Conservation (phyloP, 2,329 filamentous ascomycete species). For the Diaporthe vexans region DNA sequence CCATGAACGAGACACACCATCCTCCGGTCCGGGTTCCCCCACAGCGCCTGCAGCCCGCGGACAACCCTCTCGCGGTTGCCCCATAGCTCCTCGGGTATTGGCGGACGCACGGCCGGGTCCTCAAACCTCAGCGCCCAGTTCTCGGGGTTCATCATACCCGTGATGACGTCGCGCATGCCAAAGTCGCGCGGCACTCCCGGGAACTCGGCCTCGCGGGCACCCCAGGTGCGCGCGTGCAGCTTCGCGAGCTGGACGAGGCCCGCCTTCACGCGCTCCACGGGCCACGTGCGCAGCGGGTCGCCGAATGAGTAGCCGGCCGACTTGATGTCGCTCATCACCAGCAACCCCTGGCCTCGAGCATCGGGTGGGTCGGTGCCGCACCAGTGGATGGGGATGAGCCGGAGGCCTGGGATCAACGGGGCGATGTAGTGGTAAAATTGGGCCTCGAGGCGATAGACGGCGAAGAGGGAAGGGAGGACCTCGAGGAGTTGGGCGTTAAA, state of each 20-base stretch:
- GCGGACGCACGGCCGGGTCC: conserved; percentile 38
- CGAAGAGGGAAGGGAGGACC: conserved; percentile 31
- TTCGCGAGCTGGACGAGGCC: conserved; percentile 57
- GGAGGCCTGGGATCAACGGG: conserved; percentile 45
- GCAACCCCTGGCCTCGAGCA: conserved; percentile 36
- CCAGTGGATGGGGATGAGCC: conserved; percentile 33
- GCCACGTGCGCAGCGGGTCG: conserved; percentile 35
- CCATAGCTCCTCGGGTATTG: conserved; percentile 31
- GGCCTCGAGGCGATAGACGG: conserved; percentile 39
- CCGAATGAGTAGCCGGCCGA: conserved; percentile 45
- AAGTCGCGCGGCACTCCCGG: conserved; percentile 40
- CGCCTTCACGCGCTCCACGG: conserved; percentile 20
- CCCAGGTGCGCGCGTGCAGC: conserved; percentile 57
- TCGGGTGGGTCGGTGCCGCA: conserved; percentile 28
- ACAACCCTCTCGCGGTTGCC: conserved; percentile 30
- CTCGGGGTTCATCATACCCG: conserved; percentile 36
- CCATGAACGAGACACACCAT: conserved; percentile 59
- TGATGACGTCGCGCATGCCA: conserved; percentile 54
- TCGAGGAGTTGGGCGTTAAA: conserved; percentile 49
- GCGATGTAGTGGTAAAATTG: conserved; percentile 40
- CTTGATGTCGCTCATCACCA: conserved; percentile 33
- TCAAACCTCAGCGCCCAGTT: conserved; percentile 32
- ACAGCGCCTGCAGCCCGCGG: conserved; percentile 51
- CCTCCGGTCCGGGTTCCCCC: conserved; percentile 53
- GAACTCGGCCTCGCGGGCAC: conserved; percentile 48